These are phyloP conservation scores for Globisporangium rhizosaccharum DNA, from an alignment of 352 stramenopile species.

Conservation along the genomic window DNA sequence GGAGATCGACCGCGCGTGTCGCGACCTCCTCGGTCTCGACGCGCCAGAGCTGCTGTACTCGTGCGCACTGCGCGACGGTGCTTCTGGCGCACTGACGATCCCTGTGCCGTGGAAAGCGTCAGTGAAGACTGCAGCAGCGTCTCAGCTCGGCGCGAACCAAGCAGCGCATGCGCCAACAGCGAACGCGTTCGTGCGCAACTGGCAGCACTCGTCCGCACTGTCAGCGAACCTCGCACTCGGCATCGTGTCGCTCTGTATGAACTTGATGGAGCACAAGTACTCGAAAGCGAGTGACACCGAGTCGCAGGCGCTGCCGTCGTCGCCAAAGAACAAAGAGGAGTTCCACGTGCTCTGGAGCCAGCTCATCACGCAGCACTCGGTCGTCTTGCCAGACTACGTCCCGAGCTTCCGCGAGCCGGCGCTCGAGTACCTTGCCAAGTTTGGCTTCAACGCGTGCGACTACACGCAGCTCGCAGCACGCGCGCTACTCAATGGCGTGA, in stretches of 20 bases:
- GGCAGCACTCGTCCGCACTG: constrained; percentile 68
- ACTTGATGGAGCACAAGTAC: constrained; percentile 77
- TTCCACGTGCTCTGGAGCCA: constrained; percentile 86
- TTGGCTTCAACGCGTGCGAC: constrained; percentile 70
- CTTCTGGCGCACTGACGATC: constrained; percentile 59
- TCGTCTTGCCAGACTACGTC: constrained; percentile 72
- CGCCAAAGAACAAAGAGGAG: constrained; percentile 67
- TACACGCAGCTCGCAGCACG: constrained; percentile 72
- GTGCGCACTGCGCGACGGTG: constrained; percentile 52
- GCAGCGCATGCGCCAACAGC: constrained; percentile 5
- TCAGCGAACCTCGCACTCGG: constrained; percentile 62
- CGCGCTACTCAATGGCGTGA: constrained; percentile 64
- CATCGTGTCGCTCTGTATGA: constrained; percentile 76
- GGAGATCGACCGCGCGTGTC: constrained; percentile 64
- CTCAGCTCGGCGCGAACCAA: constrained; percentile 5
- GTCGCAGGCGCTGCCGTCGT: constrained; percentile 19
- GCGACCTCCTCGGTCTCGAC: constrained; percentile 47
- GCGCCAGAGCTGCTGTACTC: constrained; percentile 49
- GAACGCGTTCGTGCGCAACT: constrained; percentile 51
- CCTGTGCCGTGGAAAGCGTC: constrained; percentile 51
- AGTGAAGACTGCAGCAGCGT: not conserved
- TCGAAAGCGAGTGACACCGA: constrained; percentile 18
- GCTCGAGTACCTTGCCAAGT: constrained; percentile 65
- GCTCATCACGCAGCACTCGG: constrained; percentile 79
- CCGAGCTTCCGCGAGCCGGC: constrained; percentile 62